Evolutionary conservation across 805 yeast species (phyloP), one percentile per base, ranked within the genome.

Genomic region (Myxozyma neotropica): DNA sequence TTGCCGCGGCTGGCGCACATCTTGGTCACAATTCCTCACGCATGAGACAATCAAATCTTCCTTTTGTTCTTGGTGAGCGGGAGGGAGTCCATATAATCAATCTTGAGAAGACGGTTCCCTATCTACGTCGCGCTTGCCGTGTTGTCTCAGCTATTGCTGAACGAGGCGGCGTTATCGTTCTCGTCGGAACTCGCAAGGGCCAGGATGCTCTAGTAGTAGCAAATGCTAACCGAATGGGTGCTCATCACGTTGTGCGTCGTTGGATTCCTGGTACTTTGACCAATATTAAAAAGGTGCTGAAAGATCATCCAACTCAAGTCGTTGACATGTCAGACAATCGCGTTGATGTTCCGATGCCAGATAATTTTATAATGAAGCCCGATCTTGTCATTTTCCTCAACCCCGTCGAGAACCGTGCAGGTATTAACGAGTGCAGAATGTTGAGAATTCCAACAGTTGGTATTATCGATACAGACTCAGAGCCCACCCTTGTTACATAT

Each of bases 211-310:
- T 90, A 0, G 83, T 94, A 49, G 86, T 85, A 69, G 83, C 81
- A 61, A 96, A 96, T 10, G 96, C 98, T 1, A 76, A 78, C 47
- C 81, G 95, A 66, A 78, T 85, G 56, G 80, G 83, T 58, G 97
- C 96, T 15, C 90, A 84, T 74, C 91, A 87, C 70, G 92, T 94
- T 21, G 79, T 87, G 23, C 81, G 84, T 48, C 84, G 91, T 71
- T 94, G 99, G 99, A 83, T 89, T 60, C 97, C 97, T 1, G 99
- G 99, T 66, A 88, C 95, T 24, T 80, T 94, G 66, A 90, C 98
- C 46, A 94, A 94, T 75, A 84, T 89, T 56, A 78, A 85, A 31
- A 88, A 84, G 70, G 84, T 87, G 23, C 76, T 82, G 8, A 75
- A 77, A 40, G 74, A 75, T 42, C 83, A 85, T 81, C 84, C 83